Base-by-base conservation (phyloP, 345 rosid genomes). In the Zanthoxylum bungeanum region DNA sequence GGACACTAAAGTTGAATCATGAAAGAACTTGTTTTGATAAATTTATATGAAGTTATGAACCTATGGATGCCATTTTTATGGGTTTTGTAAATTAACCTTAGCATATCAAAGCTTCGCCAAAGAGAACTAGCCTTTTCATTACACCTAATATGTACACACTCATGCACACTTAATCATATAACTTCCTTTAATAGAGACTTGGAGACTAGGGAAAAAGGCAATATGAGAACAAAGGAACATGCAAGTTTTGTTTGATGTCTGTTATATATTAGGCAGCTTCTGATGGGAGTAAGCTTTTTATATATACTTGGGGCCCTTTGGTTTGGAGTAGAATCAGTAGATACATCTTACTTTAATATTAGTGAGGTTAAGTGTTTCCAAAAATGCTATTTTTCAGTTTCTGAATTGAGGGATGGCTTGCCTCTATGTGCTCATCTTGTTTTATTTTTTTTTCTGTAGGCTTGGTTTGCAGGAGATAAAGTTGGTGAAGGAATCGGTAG, bases 401-500 rank as follows among this genome's bases (percentile, higher is more conserved):
- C 17, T 56, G 14, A 60, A 58, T 73, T 47, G 39, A 59, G 66
- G 57, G 34, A 28, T 60, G 47, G 16, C 39, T 21, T 53, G 37
- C 42, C 50, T 68, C 27, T 37, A 34, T 40, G 22, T 7, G 31
- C 76, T 76, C 53, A 65, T 66, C 53, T 39, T 63, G 52, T 74
- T 67, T 34, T n/a, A n/a, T n/a, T 25, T 62, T 71, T 5, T 51
- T 68, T 77, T 64, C 74, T 79, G 61, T 77, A 95, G 99, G 96
- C 82, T 77, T 87, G 91, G 98, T 81, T 95, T 78, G 87, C 84
- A 19, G 98, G 96, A 76, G 79, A 87, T 79, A 91, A 83, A 80
- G 78, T 89, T 77, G 93, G 99, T 55, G 87, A 91, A 76, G 97
- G 93, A 63, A 75, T 81, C 71, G 97, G 97, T 50, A 89, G 84